Percentiles rank a stretch among this genome's conserved stretches.
These are phyloP conservation scores for Saturnispora silvae DNA, from an alignment of 805 yeast genomes.

Conservation along the genomic window DNA sequence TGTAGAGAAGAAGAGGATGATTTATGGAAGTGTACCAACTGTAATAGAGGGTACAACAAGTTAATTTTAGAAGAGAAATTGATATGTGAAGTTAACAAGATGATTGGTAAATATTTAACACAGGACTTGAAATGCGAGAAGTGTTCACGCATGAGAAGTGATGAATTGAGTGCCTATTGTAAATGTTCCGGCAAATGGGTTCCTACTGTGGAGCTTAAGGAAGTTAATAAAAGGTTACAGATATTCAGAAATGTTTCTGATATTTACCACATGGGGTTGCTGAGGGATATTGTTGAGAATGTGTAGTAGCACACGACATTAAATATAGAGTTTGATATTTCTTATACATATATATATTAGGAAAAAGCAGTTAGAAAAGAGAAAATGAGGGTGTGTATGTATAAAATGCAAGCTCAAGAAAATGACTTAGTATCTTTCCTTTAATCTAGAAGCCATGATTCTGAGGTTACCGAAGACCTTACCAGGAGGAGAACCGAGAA, in stretches of 20 bases:
- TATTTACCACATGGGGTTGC: conserved; percentile 48
- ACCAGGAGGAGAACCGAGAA: conserved; percentile 97
- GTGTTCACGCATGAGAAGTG: conserved; percentile 58
- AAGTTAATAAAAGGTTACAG: conserved; percentile 33
- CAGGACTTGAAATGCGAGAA: conserved; percentile 80
- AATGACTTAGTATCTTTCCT: conserved; percentile 66
- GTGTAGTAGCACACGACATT: background rate
- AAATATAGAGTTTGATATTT: background rate
- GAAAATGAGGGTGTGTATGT: too few relatives aligned
- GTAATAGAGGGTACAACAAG: conserved; percentile 54
- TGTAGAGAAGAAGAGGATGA: conserved; percentile 51
- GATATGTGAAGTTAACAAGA: conserved; percentile 49
- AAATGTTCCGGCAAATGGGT: conserved; percentile 83
- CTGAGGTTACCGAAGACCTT: conserved; percentile 96
- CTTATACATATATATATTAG: too few relatives aligned
- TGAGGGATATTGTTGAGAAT: conserved; percentile 28
- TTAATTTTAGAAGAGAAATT: conserved; percentile 71
- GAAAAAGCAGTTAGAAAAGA: too few relatives aligned
- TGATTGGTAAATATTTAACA: conserved; percentile 48
- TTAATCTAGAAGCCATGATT: conserved; percentile 93
- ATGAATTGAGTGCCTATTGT: conserved; percentile 65
- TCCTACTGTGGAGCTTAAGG: conserved; percentile 38
- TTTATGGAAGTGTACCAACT: conserved; percentile 57
- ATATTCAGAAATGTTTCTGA: conserved; percentile 51
- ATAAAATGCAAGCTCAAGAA: background rate